Evolutionary conservation across 2,329 filamentous ascomycete species (phyloP), one percentile per base, ranked within the genome.

Genomic region (Pseudopyricularia javanii): DNA sequence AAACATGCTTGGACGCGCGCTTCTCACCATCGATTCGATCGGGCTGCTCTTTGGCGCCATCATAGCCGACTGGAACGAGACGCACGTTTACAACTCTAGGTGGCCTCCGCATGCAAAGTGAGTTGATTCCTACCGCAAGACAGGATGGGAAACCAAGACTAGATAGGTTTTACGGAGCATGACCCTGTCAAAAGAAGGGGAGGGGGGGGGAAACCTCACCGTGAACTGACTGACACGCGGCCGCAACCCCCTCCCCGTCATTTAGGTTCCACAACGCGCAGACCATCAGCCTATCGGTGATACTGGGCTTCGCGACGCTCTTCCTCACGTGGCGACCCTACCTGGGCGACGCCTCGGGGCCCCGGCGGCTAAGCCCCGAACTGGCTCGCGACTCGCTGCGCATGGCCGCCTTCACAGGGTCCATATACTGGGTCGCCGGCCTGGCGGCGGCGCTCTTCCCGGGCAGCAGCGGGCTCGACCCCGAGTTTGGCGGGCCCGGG

Each of bases 51-150:
- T 68, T 45, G 70, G 66, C 20, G 62, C 69, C 6, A 61, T 61
- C n/a, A 55, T 69, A 1, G 68, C 68, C 9, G 70, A 73, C 56
- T 69, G 64, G 57, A 64, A 65, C 57, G 59, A 65, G 53, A 70
- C 69, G 7, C 70, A 73, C 56, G 68, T 71, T 51, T 66, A 65
- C 57, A 73, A 73, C 55, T 67, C 70, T 6, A 63, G 66, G 40
- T 73, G 70, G 70, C 65, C 69, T n/a, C 70, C 70, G 2, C 70
- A 73, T 54, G 70, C 70, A 6, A 73, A 71, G 70, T 72, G 53
- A 54, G 64, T 60, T 11, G 17, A 20, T 22, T 20, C n/a, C n/a
- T n/a, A n/a, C n/a, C n/a, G n/a, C n/a, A n/a, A n/a, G n/a, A n/a
- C n/a, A n/a, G n/a, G n/a, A n/a, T n/a, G n/a, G n/a, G n/a, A n/a